Conservation (phyloP, 139 green algal genomes). For the Chlamydomonas applanata region DNA sequence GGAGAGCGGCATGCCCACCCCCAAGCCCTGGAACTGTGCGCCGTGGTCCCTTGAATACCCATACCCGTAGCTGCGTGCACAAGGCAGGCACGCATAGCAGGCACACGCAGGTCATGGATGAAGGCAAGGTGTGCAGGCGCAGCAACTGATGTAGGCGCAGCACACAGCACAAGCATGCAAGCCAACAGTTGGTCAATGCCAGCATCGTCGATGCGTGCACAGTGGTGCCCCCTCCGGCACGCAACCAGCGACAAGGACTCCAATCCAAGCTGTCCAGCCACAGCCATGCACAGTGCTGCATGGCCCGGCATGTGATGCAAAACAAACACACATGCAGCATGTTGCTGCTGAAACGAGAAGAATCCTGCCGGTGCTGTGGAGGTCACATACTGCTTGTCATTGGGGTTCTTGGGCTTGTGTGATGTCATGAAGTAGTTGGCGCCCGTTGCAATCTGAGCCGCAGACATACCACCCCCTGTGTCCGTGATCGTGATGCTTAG, state of each 20-base stretch:
- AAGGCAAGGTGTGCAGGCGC: not conserved
- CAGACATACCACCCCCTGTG: not conserved
- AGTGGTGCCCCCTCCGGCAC: no score
- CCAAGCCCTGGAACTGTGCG: constrained; percentile 32
- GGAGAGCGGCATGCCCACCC: constrained; percentile 37
- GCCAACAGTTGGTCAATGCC: no score
- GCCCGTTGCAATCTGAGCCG: not conserved
- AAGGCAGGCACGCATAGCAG: not conserved
- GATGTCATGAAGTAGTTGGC: constrained; percentile 1
- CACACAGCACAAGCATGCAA: not conserved
- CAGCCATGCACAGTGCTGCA: no score
- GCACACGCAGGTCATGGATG: not conserved
- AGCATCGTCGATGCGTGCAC: no score
- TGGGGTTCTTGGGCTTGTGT: not conserved
- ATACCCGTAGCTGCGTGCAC: constrained; percentile 16
- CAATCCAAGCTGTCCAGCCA: no score
- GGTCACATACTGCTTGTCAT: no score
- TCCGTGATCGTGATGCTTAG: constrained; percentile 6
- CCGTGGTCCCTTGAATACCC: constrained; percentile 40
- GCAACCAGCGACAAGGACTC: no score
- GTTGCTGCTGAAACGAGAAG: no score
- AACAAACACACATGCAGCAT: no score
- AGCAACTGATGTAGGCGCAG: not conserved
- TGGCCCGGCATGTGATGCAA: no score
- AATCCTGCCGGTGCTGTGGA: no score